A percentile compares a stretch with the other conserved stretches of the same genome.
These are phyloP conservation scores for Cladophialophora bantiana DNA, from an alignment of 2,329 filamentous ascomycete species.

Conservation along the genomic window DNA sequence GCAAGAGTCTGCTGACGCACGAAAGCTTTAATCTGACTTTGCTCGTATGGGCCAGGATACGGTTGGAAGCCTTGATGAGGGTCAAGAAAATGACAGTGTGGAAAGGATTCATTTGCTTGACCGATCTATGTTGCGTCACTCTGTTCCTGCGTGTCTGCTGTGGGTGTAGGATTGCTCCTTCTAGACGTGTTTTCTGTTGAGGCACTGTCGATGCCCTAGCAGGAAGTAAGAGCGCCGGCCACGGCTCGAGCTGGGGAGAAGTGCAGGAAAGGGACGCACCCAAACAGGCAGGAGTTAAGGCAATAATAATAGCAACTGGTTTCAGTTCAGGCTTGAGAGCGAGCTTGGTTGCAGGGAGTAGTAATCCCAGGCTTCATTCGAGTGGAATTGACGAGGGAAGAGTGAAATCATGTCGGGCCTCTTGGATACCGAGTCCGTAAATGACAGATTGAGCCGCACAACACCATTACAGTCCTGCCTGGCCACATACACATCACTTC, in stretches of 20 bases:
- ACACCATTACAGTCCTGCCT: too few species aligned
- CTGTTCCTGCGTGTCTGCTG: not conserved
- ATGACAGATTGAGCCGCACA: not conserved
- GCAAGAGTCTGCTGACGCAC: not conserved
- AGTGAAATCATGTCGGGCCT: too few species aligned
- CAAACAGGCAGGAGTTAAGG: not conserved
- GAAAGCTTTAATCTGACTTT: conserved; percentile 6
- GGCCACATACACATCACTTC: too few species aligned
- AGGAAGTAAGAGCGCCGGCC: not conserved
- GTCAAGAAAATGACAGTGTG: not conserved
- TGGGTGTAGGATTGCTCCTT: not conserved
- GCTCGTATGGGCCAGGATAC: not conserved
- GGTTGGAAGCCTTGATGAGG: not conserved
- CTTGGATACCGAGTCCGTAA: too few species aligned
- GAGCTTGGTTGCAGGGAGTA: not conserved
- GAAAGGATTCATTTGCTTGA: not conserved
- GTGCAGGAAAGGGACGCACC: not conserved
- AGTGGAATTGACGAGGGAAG: not conserved
- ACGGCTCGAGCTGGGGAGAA: not conserved
- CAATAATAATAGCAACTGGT: not conserved
- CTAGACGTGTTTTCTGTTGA: not conserved
- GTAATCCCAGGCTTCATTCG: not conserved
- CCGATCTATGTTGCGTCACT: not conserved
- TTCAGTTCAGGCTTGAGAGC: not conserved
- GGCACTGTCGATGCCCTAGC: not conserved